These are phyloP conservation scores for Tremella mesenterica DNA, from an alignment of 768 basidiomycete species.

Conservation along the genomic window DNA sequence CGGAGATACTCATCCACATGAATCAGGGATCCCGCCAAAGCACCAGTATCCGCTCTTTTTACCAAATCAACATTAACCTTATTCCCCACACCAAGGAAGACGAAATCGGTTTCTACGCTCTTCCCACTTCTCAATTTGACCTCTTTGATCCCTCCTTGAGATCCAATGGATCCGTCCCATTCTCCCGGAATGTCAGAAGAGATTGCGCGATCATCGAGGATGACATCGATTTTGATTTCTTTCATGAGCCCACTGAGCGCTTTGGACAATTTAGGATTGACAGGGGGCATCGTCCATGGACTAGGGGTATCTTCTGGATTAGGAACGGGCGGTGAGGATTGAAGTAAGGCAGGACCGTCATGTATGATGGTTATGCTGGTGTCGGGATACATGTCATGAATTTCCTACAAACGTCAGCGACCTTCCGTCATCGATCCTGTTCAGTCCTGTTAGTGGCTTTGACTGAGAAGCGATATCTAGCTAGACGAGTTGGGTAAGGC, in stretches of 20 bases:
- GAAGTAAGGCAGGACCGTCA: slow-evolving; percentile 13
- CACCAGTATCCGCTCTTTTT: slow-evolving; percentile 20
- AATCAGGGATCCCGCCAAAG: slow-evolving; percentile 13
- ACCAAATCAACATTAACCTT: slow-evolving; percentile 27
- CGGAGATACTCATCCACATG: slow-evolving; percentile 30
- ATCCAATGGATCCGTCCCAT: slow-evolving; percentile 27
- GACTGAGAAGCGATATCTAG: too few species aligned
- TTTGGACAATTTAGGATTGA: slow-evolving; percentile 23
- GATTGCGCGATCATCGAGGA: slow-evolving; percentile 23
- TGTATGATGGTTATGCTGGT: slow-evolving; percentile 38
- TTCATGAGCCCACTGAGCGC: slow-evolving; percentile 23
- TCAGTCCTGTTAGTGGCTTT: too few species aligned
- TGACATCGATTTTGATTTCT: slow-evolving; percentile 24
- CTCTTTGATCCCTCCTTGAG: slow-evolving; percentile 16
- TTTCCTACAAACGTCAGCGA: slow-evolving; percentile 18
- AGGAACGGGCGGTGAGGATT: slow-evolving; percentile 9
- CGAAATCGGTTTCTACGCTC: slow-evolving; percentile 30
- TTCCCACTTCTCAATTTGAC: slow-evolving; percentile 27
- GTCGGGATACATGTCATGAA: slow-evolving; percentile 21
- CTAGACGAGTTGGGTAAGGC: background rate
- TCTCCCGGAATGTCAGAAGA: slow-evolving; percentile 3
- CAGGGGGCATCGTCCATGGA: slow-evolving; percentile 14
- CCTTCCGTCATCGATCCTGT: too few species aligned
- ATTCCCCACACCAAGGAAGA: slow-evolving; percentile 37
- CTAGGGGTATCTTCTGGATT: background rate